A percentile compares a stretch with the other conserved stretches of the same genome.
phyloP scores from a whole-genome alignment of 1,284 basidiomycete species.

The Meira nashicola region DNA sequence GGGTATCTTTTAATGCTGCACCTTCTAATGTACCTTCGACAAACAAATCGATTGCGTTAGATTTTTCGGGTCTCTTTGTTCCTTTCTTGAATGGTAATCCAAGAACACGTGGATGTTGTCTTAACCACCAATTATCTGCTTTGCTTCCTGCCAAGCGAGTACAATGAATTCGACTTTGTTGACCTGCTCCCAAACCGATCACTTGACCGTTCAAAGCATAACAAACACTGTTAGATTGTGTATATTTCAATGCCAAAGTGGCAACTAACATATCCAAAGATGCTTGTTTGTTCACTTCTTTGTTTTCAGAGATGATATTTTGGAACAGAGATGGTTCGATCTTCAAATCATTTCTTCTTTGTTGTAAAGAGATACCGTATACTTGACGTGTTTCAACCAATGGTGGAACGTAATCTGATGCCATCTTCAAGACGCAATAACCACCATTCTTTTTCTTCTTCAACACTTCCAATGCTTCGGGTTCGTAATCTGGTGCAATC shows the following conservation, averaged over 20 bases:
- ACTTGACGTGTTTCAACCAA: slow-evolving; percentile 84
- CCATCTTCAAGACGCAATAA: slow-evolving; percentile 78
- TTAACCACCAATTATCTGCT: slow-evolving; percentile 99
- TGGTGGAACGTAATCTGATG: slow-evolving; percentile 42
- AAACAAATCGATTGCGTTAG: slow-evolving; percentile 95
- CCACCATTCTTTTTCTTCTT: slow-evolving; percentile 97
- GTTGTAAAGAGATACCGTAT: slow-evolving; percentile 85
- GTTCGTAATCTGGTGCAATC: slow-evolving; percentile 86
- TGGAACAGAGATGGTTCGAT: slow-evolving; percentile 76
- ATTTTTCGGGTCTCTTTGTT: slow-evolving; percentile 93
- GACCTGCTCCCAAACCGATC: slow-evolving; percentile 92
- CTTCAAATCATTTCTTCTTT: slow-evolving; percentile 84
- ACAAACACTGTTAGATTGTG: slow-evolving; percentile 96
- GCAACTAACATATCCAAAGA: slow-evolving; percentile 58
- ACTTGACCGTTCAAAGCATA: slow-evolving; percentile 90
- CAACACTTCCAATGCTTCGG: slow-evolving; percentile 83
- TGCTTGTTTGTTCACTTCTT: slow-evolving; percentile 57
- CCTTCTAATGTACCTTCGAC: slow-evolving; percentile 73
- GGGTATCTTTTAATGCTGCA: slow-evolving; percentile 61
- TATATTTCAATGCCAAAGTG: slow-evolving; percentile 95
- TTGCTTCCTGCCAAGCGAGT: slow-evolving; percentile 94
- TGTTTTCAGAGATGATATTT: slow-evolving; percentile 83
- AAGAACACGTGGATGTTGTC: slow-evolving; percentile 89
- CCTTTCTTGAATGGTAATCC: slow-evolving; percentile 92
- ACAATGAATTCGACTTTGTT: slow-evolving; percentile 98